Base-by-base conservation (phyloP, 805 yeast genomes). In the Yamadazyma olivae region DNA sequence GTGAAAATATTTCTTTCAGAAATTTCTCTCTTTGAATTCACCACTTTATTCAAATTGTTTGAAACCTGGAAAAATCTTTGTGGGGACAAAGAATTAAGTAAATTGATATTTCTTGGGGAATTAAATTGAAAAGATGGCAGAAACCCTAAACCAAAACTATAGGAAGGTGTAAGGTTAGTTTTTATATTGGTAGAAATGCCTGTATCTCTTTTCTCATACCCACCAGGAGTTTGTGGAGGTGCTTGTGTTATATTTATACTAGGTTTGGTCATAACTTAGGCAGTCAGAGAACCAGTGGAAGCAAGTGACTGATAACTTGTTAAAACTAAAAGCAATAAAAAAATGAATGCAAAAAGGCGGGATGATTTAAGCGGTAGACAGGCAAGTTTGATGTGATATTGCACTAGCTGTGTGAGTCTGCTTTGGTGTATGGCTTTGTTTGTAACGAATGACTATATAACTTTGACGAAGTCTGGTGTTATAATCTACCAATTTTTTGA, bases 101-200 rank as follows among this genome's bases (percentile, higher is more conserved):
- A 17, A 26, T 39, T 43, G 15, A 53, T 30, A 37, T 50, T 48
- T 22, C 61, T 35, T 5, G 71, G 71, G 8, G 69, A 58, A 33
- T 56, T 49, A 44, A 66, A 60, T 25, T 57, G 62, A 45, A 66
- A 63, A n/a, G 69, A 61, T 10, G 72, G 71, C 68, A 61, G 69
- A 33, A 65, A 61, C 24, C 64, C 64, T 20, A 65, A 44, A 6
- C 70, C 67, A 41, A 66, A 63, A 19, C 61, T 51, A 46, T 31
- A 44, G 2, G 44, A 31, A 12, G 64, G 63, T 6, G 65, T 52
- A 1, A 67, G 27, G 13, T 13, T 21, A 8, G 9, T 5, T 14
- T 22, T 30, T 6, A 30, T 16, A 8, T n/a, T 20, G 5, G 32
- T 17, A 6, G 32, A 29, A 6, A 30, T 5, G 15, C 10, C 9